Percentiles rank a stretch among this genome's conserved stretches.
phyloP scores from a whole-genome alignment of 2,329 filamentous ascomycete species.

The Phyllosticta capitalensis region DNA sequence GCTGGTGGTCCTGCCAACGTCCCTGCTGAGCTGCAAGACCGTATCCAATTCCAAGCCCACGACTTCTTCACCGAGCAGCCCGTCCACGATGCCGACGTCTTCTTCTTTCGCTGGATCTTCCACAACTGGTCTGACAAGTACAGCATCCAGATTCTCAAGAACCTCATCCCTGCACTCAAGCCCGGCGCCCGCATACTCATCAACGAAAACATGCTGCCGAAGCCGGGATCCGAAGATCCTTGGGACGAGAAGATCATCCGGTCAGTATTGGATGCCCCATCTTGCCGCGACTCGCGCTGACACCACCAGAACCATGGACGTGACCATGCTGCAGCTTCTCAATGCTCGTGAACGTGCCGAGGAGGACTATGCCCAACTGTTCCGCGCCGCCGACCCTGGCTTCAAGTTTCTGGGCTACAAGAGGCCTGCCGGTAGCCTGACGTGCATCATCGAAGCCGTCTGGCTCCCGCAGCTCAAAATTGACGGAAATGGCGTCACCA shows the following conservation, averaged over 20 bases:
- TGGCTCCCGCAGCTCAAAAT: conserved; percentile 5
- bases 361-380: conserved; percentile 10
- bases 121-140: conserved; percentile 34
- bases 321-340: conserved; percentile 11
- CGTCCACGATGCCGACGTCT: conserved; percentile 23
- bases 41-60: conserved; percentile 15
- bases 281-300: background rate
- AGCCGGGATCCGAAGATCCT: conserved; percentile 14
- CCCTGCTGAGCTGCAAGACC: conserved; percentile 12
- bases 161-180: conserved; percentile 12
- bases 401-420: conserved; percentile 11
- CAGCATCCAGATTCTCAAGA: conserved; percentile 22
- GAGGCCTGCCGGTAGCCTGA: conserved; percentile 6
- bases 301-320: conserved; percentile 10
- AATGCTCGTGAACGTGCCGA: conserved; percentile 11
- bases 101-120: conserved; percentile 30
- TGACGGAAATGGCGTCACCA: background rate
- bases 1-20: conserved; percentile 11
- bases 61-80: conserved; percentile 23
- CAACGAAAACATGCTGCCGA: conserved; percentile 20
- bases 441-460: conserved; percentile 10
- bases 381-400: conserved; percentile 11
- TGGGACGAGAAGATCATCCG: conserved; percentile 13
- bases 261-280: background rate
- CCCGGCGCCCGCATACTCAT: conserved; percentile 12